Percentiles rank a stretch among this genome's conserved stretches.
These are phyloP conservation scores for Leccinum pellstonianum DNA, from an alignment of 768 basidiomycete genomes.

Conservation along the genomic window DNA sequence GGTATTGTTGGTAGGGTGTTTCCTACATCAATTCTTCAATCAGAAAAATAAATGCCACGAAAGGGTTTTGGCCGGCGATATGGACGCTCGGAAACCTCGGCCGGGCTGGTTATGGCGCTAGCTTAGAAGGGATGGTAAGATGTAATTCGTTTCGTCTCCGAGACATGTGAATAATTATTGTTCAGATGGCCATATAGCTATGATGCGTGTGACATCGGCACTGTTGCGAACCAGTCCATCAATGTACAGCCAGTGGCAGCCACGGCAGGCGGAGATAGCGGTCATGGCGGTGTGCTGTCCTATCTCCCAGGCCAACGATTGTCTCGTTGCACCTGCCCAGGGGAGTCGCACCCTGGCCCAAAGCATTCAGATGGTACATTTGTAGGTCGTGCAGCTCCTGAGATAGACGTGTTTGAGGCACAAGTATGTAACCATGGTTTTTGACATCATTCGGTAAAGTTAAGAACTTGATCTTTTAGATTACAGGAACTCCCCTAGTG, in stretches of 20 bases:
- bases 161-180: constrained; percentile 2
- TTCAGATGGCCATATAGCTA: constrained; percentile 66
- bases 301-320: constrained; percentile 80
- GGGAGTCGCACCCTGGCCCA: constrained; percentile 85
- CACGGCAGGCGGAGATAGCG: constrained; percentile 32
- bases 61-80: constrained; percentile 52
- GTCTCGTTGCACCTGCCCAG: constrained; percentile 81
- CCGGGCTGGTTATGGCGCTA: constrained; percentile 70
- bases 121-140: constrained; percentile 49
- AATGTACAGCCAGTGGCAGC: constrained; percentile 68
- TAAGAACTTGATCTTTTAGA: constrained; percentile 37
- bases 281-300: constrained; percentile 51
- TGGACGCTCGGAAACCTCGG: constrained; percentile 62
- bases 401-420: constrained; percentile 91
- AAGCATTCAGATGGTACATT: constrained; percentile 69
- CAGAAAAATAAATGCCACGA: constrained; percentile 5
- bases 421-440: constrained; percentile 37
- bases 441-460: constrained; percentile 9
- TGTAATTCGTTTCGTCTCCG: neutral
- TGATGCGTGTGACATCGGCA: constrained; percentile 81
- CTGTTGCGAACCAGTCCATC: constrained; percentile 75
- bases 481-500: constrained; percentile 42
- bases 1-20: constrained; percentile 51
- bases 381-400: constrained; percentile 81
- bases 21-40: neutral